phyloP scores from a whole-genome alignment of 164 flowering plant species.

The Tinospora cordifolia region DNA sequence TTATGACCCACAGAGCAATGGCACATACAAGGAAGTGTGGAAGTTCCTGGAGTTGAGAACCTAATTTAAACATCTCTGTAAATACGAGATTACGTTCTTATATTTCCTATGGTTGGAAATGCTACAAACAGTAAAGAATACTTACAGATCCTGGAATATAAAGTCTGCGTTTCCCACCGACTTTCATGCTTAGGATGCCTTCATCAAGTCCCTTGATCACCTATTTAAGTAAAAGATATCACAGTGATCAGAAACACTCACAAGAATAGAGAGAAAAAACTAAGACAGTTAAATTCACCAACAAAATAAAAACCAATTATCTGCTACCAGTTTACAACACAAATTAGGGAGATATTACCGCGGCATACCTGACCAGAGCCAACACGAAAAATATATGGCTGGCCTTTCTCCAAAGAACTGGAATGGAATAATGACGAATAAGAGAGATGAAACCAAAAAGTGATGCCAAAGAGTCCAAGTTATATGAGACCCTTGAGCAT shows the following conservation, averaged over 20 bases:
- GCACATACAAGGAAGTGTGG: neutral
- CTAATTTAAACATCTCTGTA: neutral
- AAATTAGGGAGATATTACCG: neutral
- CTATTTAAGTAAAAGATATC: slow-evolving; percentile 31
- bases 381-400: slow-evolving; percentile 73
- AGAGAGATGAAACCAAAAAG: neutral
- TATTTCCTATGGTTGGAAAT: neutral
- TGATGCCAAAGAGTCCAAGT: neutral
- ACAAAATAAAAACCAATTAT: neutral
- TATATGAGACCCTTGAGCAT: neutral
- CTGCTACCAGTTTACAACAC: neutral
- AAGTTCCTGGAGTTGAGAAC: neutral
- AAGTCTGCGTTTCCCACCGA: slow-evolving; percentile 82
- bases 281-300: no score
- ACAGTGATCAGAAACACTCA: slow-evolving; percentile 3
- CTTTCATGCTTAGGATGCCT: slow-evolving; percentile 82
- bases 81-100: neutral
- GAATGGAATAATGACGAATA: slow-evolving; percentile 13
- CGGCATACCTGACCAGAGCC: slow-evolving; percentile 83
- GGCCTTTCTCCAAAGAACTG: slow-evolving; percentile 94
- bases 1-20: neutral
- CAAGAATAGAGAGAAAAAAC: no score
- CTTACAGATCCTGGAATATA: slow-evolving; percentile 93
- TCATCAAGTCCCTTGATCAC: slow-evolving; percentile 97
- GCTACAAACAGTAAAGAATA: slow-evolving; percentile 2